Percentiles rank a stretch among this genome's conserved stretches.
These are phyloP conservation scores for Plantago ovata DNA, from an alignment of 257 asterid species.

Conservation along the genomic window DNA sequence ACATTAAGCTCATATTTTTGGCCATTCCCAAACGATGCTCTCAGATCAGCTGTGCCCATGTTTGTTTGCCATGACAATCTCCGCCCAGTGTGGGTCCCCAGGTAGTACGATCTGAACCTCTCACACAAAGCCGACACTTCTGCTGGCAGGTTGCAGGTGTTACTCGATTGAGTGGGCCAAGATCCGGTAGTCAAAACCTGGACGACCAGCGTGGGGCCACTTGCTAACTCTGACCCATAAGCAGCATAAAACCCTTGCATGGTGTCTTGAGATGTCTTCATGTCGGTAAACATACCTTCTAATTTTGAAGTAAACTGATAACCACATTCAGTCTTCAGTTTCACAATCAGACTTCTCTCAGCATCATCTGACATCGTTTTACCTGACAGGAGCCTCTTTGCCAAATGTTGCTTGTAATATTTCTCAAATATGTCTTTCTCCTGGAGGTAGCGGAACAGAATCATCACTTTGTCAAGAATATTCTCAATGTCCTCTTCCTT, in stretches of 20 bases:
- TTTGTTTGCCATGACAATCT: constrained; percentile 83
- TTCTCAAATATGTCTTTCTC: constrained; percentile 92
- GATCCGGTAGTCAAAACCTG: constrained; percentile 85
- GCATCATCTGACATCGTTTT: constrained; percentile 91
- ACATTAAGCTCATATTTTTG: constrained; percentile 85
- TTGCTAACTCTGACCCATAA: constrained; percentile 50
- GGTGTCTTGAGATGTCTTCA: constrained; percentile 89
- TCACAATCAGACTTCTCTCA: constrained; percentile 78
- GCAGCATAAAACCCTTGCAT: constrained; percentile 80
- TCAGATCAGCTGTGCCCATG: constrained; percentile 86
- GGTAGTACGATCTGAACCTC: constrained; percentile 72
- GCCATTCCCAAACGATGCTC: constrained; percentile 73
- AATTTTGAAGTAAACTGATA: constrained; percentile 82
- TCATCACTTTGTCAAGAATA: constrained; percentile 89
- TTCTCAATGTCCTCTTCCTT: constrained; percentile 82
- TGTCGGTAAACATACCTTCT: constrained; percentile 93
- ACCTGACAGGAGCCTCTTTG: constrained; percentile 78
- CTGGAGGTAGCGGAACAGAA: constrained; percentile 84
- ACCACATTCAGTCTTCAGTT: constrained; percentile 88
- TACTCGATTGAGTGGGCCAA: constrained; percentile 81
- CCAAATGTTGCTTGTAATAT: constrained; percentile 89
- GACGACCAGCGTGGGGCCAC: constrained; percentile 65
- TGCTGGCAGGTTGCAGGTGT: constrained; percentile 66
- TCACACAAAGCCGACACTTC: constrained; percentile 66
- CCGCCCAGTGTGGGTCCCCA: constrained; percentile 86